Evolutionary conservation across 2,329 filamentous ascomycete species (phyloP), one percentile per base, ranked within the genome.

Genomic region (Colletotrichum sp.): DNA sequence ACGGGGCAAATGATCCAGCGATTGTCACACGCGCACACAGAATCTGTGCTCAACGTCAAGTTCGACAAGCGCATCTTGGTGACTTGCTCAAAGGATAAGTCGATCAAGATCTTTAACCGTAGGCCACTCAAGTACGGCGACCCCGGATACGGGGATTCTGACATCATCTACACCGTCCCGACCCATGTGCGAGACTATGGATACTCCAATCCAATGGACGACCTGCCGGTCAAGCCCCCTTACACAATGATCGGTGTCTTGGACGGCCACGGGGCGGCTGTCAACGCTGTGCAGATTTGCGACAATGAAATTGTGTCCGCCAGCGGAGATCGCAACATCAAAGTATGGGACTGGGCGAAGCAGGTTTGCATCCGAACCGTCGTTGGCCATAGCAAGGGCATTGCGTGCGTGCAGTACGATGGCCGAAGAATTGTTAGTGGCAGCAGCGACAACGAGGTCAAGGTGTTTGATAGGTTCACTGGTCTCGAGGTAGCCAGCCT

Each of bases 391-490:
- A 92, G 92, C 77, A 99, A 99, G 83, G 97, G 97, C 36, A 98
- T 99, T 80, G 97, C 97, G 4, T 99, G 97, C 83, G 96, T 99
- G 18, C 96, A 99, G 84, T 98, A 97, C 81, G 97, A 99, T 82
- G 96, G 95, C 30, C 93, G 95, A 66, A 92, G 97, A 25, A 97
- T 99, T 77, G 95, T 99, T 67, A 98, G 95, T 80, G 97, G 97
- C 4, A 98, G 96, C 84, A 98, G 96, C 79, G 97, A 99, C 83
- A 96, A 97, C 82, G 96, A 97, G 55, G 95, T 99, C 36, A 96
- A 97, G 79, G 97, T 99, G 25, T 99, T 98, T 83, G 97, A 98
- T 82, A 93, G 94, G 60, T 90, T 91, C 61, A 96, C 95, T 0
- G 94, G 94, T 6, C 93, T 97, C 13, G 96, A 98, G 84, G 95